Evolutionary conservation across 2,329 filamentous ascomycete species (phyloP), one percentile per base, ranked within the genome.

Genomic region (Exserohilum rostratum): DNA sequence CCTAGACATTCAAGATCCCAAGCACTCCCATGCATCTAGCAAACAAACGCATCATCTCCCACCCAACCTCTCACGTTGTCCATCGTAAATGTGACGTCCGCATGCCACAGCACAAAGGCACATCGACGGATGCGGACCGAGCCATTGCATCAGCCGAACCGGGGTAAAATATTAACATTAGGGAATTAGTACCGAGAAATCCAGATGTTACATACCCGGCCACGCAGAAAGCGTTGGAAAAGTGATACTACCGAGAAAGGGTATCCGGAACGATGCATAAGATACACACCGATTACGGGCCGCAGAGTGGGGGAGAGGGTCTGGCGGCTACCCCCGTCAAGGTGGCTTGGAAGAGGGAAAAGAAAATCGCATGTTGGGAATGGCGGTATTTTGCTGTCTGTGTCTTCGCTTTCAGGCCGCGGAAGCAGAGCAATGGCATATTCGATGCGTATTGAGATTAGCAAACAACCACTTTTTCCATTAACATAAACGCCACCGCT

Each of bases 401-500:
- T n/a, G n/a, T n/a, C n/a, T n/a, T n/a, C 27, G 31, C 6, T 13
- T 13, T 27, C 10, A 13, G 25, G 33, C 27, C 34, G 18, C 18
- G 49, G 9, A 46, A 38, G 20, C 27, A 37, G n/a, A 18, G 18
- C 17, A 13, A 17, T n/a, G 11, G 22, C 5, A 10, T 11, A 39
- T 39, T n/a, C 20, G 12, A 13, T 18, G 20, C 12, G 18, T 12
- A 7, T 20, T 22, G 11, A 39, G 22, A 35, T 15, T 9, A 27
- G 29, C 20, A 18, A 40, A 33, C 6, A 13, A 33, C 15, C 25
- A 38, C 34, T 51, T 46, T 49, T 46, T 39, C 50, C 27, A 35
- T 42, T 17, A 22, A 48, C 30, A 30, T 53, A 15, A 50, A 59
- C 56, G 56, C 58, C 58, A 27, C 47, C 50, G 58, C 56, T 60